Percentiles rank a stretch among this genome's conserved stretches.
These are phyloP conservation scores for Rhizophora mangle DNA, from an alignment of 345 rosid species.

Conservation along the genomic window DNA sequence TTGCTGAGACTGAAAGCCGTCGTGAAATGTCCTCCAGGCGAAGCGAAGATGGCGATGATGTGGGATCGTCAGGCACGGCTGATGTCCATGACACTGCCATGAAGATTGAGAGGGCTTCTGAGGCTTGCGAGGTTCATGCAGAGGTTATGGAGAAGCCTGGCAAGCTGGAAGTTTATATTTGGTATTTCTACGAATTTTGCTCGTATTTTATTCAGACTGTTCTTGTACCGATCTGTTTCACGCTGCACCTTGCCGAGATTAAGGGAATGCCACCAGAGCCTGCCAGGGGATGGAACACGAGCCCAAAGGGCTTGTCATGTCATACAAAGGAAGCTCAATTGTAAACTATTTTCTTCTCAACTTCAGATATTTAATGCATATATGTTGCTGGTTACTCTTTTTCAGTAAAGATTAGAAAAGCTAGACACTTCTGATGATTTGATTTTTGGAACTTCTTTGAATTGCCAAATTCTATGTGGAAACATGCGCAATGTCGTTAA, in stretches of 20 bases:
- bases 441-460: no score
- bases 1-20: background rate
- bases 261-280: slow-evolving; percentile 7
- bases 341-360: slow-evolving; percentile 29
- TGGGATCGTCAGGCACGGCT: slow-evolving; percentile 3
- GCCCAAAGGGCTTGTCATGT: slow-evolving; percentile 33
- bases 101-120: slow-evolving; percentile 30
- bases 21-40: background rate
- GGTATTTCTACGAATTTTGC: slow-evolving; percentile 54
- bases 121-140: slow-evolving; percentile 2
- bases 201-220: slow-evolving; percentile 42
- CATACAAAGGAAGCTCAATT: slow-evolving; percentile 28
- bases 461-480: no score
- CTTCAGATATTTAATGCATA: no score
- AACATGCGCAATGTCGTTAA: no score
- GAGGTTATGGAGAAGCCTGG: slow-evolving; percentile 27
- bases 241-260: slow-evolving; percentile 42
- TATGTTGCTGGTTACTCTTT: no score
- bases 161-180: slow-evolving; percentile 35
- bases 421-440: no score
- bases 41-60: background rate
- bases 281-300: slow-evolving; percentile 13
- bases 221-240: slow-evolving; percentile 48
- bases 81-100: slow-evolving; percentile 21
- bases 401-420: no score